These are phyloP conservation scores for Citrullus colocynthis DNA, from an alignment of 306 rosid species.

Conservation along the genomic window DNA sequence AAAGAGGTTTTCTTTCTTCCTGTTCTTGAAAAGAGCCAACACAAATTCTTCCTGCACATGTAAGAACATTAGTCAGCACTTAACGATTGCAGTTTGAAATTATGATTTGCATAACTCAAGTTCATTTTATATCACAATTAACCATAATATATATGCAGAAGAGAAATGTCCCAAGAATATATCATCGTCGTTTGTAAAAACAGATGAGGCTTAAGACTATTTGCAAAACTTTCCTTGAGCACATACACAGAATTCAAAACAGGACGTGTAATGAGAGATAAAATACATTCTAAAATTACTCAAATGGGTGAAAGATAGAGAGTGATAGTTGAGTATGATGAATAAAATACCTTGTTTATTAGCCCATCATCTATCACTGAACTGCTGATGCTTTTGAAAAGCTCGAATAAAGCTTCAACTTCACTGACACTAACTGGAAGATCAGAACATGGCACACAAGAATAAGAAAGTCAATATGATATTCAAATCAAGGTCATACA, in stretches of 20 bases:
- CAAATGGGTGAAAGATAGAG: not conserved
- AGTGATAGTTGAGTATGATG: not conserved
- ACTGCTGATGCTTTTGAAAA: constrained; percentile 67
- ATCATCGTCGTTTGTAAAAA: not conserved
- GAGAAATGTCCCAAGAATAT: not conserved
- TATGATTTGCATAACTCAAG: not conserved
- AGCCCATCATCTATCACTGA: constrained; percentile 77
- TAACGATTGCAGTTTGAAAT: not conserved
- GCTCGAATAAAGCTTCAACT: constrained; percentile 88
- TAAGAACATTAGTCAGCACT: not conserved
- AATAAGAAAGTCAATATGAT: not conserved
- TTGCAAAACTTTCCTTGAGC: too few relatives aligned
- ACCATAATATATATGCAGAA: not conserved
- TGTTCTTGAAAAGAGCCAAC: constrained; percentile 72
- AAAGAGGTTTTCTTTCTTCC: constrained; percentile 61
- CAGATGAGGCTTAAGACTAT: too few relatives aligned
- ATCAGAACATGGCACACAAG: constrained; percentile 11
- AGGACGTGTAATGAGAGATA: not conserved
- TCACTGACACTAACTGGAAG: constrained; percentile 67
- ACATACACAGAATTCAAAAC: not conserved
- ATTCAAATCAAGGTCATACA: not conserved
- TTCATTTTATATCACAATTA: not conserved
- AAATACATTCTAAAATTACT: not conserved
- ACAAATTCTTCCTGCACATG: constrained; percentile 84
- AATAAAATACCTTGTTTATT: constrained; percentile 61